These are phyloP conservation scores for Allomyces arbusculus DNA, from an alignment of 192 early-diverging fungal species.

Conservation along the genomic window DNA sequence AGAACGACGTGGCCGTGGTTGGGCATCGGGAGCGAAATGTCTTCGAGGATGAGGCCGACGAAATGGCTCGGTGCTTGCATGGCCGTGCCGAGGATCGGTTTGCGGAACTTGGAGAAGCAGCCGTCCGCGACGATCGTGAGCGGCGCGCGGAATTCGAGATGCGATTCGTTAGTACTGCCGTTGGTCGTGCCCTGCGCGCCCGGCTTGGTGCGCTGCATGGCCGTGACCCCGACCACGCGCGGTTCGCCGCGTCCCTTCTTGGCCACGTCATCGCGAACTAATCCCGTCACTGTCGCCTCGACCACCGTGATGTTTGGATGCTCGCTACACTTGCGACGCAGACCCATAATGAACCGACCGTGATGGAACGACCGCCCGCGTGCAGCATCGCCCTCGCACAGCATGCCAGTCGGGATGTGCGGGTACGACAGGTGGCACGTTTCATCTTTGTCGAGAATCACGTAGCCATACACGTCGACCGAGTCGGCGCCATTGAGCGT, in stretches of 20 bases:
- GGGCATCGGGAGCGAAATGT: constrained; percentile 34
- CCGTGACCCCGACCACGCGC: too few relatives aligned
- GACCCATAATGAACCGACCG: constrained; percentile 71
- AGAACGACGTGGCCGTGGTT: constrained; percentile 83
- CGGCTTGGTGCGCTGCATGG: too few relatives aligned
- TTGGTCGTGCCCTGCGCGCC: too few relatives aligned
- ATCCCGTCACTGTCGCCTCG: constrained; percentile 52
- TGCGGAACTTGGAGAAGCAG: constrained; percentile 86
- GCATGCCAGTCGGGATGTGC: constrained; percentile 4
- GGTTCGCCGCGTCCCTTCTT: too few relatives aligned
- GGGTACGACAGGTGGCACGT: constrained; percentile 57
- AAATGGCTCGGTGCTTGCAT: neutral
- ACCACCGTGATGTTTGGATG: constrained; percentile 45
- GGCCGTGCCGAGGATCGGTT: constrained; percentile 13
- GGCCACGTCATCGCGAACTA: constrained; percentile 28
- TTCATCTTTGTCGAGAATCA: constrained; percentile 44
- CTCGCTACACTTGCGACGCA: constrained; percentile 18
- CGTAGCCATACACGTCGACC: constrained; percentile 67
- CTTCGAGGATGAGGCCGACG: constrained; percentile 40
- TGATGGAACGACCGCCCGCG: constrained; percentile 79
- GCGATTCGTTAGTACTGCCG: too few relatives aligned
- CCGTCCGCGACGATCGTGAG: constrained; percentile 80
- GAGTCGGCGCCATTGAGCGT: constrained; percentile 69
- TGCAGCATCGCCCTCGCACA: constrained; percentile 14
- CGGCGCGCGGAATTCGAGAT: constrained; percentile 31